phyloP scores from a whole-genome alignment of 805 yeast species.

The Scheffersomyces amazonensis region DNA sequence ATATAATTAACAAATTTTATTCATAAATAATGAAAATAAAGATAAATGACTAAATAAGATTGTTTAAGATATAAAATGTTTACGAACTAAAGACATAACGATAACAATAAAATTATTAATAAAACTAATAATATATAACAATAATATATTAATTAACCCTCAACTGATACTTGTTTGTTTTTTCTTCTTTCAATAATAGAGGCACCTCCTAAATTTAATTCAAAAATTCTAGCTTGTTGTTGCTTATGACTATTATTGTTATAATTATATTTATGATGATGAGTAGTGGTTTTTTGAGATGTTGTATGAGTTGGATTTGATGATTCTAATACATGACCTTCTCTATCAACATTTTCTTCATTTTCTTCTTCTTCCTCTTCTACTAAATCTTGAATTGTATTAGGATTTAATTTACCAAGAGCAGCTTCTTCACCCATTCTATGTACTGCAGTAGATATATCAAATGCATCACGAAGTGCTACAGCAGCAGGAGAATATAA shows the following conservation, averaged over 20 bases:
- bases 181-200: slow-evolving; percentile 48
- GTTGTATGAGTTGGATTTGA: not conserved
- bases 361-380: slow-evolving; percentile 39
- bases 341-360: slow-evolving; percentile 11
- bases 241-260: slow-evolving; percentile 10
- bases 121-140: too few species aligned
- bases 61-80: too few species aligned
- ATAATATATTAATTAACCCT: slow-evolving; percentile 1
- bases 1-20: too few species aligned
- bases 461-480: slow-evolving; percentile 83
- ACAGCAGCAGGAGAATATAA: slow-evolving; percentile 71
- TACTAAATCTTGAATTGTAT: slow-evolving; percentile 21
- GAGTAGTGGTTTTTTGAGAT: slow-evolving; percentile 1
- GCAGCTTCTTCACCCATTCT: slow-evolving; percentile 70
- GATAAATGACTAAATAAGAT: too few species aligned
- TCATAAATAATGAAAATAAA: too few species aligned
- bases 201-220: slow-evolving; percentile 50
- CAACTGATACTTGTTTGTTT: slow-evolving; percentile 14
- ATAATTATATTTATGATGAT: slow-evolving; percentile 7
- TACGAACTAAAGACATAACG: too few species aligned
- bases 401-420: slow-evolving; percentile 12
- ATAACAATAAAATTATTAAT: too few species aligned
- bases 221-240: slow-evolving; percentile 27
- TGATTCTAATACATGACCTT: slow-evolving; percentile 10
- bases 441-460: slow-evolving; percentile 81